Evolutionary conservation across 2,329 filamentous ascomycete genomes (phyloP).

Genomic region (Pestalotiopsis sp.): DNA sequence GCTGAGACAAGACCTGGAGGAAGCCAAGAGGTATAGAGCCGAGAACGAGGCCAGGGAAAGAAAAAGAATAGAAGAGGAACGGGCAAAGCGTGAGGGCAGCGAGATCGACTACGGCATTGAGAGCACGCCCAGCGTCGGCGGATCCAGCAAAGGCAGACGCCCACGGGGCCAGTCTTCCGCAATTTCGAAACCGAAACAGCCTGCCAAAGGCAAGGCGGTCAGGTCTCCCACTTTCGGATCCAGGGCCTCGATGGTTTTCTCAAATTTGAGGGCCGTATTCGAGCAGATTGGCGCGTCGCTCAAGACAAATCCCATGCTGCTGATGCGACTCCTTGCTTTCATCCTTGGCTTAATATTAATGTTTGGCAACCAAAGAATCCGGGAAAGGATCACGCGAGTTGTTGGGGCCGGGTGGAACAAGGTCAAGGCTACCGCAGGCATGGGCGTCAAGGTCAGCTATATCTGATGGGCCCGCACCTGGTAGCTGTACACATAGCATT

Average conservation of each 20-base stretch:
- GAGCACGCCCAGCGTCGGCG: conserved; percentile 41
- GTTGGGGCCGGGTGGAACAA: conserved; percentile 76
- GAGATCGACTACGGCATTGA: conserved; percentile 73
- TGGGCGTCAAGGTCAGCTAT: conserved; percentile 97
- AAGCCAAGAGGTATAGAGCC: conserved; percentile 53
- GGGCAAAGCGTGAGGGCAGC: conserved; percentile 47
- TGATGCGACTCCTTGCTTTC: conserved; percentile 72
- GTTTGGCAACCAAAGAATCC: conserved; percentile 71
- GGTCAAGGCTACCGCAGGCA: conserved; percentile 80
- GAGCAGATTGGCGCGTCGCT: conserved; percentile 51
- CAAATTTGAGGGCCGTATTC: conserved; percentile 51
- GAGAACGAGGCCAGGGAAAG: conserved; percentile 60
- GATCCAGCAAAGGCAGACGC: conserved; percentile 32
- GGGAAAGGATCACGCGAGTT: conserved; percentile 71
- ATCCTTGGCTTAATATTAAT: conserved; percentile 75
- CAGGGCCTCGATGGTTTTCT: conserved; percentile 53
- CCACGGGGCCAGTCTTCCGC: conserved; percentile 31
- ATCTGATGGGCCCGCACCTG: conserved; percentile 57
- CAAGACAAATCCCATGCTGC: conserved; percentile 55
- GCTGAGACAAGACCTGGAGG: conserved; percentile 56
- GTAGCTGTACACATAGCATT: conserved; percentile 14
- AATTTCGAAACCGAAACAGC: conserved; percentile 27
- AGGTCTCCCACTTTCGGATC: conserved; percentile 40
- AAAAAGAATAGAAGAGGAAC: conserved; percentile 55
- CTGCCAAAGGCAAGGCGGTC: conserved; percentile 22